A percentile compares a stretch with the other conserved stretches of the same genome.
phyloP scores from a whole-genome alignment of 2,329 filamentous ascomycete genomes.

The Aspergillus pseudonomiae region DNA sequence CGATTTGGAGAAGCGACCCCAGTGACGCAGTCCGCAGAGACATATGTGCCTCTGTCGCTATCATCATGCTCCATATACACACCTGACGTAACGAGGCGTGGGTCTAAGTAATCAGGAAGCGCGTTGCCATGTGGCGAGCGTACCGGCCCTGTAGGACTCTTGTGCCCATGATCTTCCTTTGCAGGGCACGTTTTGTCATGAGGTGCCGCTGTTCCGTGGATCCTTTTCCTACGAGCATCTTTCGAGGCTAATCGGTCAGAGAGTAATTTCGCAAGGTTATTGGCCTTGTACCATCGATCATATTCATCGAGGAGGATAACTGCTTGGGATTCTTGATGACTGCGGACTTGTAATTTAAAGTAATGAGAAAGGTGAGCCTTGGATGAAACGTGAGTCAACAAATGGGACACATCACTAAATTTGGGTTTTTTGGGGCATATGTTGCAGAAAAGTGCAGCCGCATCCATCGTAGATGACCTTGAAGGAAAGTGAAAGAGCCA shows the following conservation, averaged over 20 bases:
- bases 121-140: slow-evolving; percentile 4
- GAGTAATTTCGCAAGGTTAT: slow-evolving; percentile 73
- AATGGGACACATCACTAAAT: slow-evolving; percentile 89
- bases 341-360: slow-evolving; percentile 77
- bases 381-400: slow-evolving; percentile 88
- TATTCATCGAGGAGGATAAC: slow-evolving; percentile 66
- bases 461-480: slow-evolving; percentile 38
- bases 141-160: slow-evolving; percentile 2
- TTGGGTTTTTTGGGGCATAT: slow-evolving; percentile 78
- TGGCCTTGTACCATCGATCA: slow-evolving; percentile 74
- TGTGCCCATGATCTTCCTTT: slow-evolving; percentile 12
- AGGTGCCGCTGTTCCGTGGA: slow-evolving; percentile 18
- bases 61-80: slow-evolving; percentile 7
- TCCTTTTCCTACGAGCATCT: slow-evolving; percentile 63
- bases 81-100: slow-evolving; percentile 28
- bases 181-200: slow-evolving; percentile 8
- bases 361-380: slow-evolving; percentile 87
- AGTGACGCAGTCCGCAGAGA: slow-evolving; percentile 12
- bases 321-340: slow-evolving; percentile 68
- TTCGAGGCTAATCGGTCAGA: slow-evolving; percentile 78
- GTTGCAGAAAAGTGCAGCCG: slow-evolving; percentile 74
- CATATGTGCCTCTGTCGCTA: slow-evolving; percentile 3
- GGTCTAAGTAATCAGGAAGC: slow-evolving; percentile 32
- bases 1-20: slow-evolving; percentile 4
- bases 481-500: slow-evolving; percentile 18